Conservation (phyloP, 305 asterid genomes). For the Fraxinus floribunda region DNA sequence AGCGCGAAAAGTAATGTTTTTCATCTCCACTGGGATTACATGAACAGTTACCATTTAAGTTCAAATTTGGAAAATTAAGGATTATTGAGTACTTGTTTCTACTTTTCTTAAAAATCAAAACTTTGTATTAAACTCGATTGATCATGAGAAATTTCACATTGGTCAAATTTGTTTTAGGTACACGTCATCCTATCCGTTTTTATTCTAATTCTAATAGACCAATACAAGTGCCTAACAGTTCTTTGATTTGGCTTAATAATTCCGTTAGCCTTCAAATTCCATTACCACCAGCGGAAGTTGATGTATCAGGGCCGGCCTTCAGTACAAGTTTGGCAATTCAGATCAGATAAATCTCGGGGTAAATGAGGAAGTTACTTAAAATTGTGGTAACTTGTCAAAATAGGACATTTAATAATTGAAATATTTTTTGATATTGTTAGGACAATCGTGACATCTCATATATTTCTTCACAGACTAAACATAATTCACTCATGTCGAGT, state of each 20-base stretch:
- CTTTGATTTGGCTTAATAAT: too few species aligned
- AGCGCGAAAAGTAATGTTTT: too few species aligned
- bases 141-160: not conserved
- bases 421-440: too few species aligned
- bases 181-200: not conserved
- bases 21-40: too few species aligned
- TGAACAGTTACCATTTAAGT: not conserved
- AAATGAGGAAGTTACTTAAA: not conserved
- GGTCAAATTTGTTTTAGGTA: not conserved
- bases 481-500: not conserved
- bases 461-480: not conserved
- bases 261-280: not conserved
- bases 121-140: too few species aligned
- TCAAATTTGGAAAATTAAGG: not conserved
- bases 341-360: not conserved
- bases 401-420: not conserved
- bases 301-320: not conserved
- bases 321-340: not conserved
- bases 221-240: too few species aligned
- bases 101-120: too few species aligned
- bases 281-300: not conserved
- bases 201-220: too few species aligned
- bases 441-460: not conserved
- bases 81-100: too few species aligned
- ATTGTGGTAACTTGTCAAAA: not conserved